These are phyloP conservation scores for Misopates orontium DNA, from an alignment of 257 asterid genomes.

Conservation along the genomic window DNA sequence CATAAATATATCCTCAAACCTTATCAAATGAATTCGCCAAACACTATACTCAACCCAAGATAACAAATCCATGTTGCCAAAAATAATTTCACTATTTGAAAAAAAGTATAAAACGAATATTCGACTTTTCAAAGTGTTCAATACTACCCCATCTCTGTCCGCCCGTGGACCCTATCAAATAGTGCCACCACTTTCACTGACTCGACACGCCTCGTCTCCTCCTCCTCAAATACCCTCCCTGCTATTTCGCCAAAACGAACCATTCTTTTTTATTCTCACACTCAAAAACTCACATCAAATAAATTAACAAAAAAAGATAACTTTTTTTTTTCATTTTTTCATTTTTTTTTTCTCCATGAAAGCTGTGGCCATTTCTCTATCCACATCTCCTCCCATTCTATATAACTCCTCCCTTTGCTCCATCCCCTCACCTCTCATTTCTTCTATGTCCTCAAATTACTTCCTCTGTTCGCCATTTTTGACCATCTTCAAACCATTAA, in stretches of 20 bases:
- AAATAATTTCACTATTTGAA: too few species aligned
- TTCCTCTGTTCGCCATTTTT: slow-evolving; percentile 32
- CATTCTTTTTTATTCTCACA: background rate
- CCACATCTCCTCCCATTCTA: slow-evolving; percentile 30
- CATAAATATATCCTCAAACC: too few species aligned
- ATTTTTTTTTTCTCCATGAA: background rate
- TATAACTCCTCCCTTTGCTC: slow-evolving; percentile 26
- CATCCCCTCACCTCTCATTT: slow-evolving; percentile 25
- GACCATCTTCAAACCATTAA: slow-evolving; percentile 22
- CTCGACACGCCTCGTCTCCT: too few species aligned
- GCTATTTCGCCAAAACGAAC: background rate
- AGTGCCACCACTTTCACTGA: too few species aligned
- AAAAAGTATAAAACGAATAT: too few species aligned
- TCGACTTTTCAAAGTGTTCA: too few species aligned
- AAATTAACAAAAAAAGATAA: background rate
- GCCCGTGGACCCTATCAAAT: too few species aligned
- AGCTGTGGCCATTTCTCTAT: slow-evolving; percentile 19
- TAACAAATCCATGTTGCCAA: too few species aligned
- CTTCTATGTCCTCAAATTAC: slow-evolving; percentile 47
- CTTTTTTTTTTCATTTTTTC: too few species aligned
- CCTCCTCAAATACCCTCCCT: slow-evolving; percentile 11
- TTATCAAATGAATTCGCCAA: too few species aligned
- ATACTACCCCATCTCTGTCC: too few species aligned
- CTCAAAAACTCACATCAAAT: background rate
- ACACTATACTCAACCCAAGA: too few species aligned